Percentiles rank a stretch among this genome's conserved stretches.
phyloP scores from a whole-genome alignment of 177 flowering plant species.

The Vitis hybrid region DNA sequence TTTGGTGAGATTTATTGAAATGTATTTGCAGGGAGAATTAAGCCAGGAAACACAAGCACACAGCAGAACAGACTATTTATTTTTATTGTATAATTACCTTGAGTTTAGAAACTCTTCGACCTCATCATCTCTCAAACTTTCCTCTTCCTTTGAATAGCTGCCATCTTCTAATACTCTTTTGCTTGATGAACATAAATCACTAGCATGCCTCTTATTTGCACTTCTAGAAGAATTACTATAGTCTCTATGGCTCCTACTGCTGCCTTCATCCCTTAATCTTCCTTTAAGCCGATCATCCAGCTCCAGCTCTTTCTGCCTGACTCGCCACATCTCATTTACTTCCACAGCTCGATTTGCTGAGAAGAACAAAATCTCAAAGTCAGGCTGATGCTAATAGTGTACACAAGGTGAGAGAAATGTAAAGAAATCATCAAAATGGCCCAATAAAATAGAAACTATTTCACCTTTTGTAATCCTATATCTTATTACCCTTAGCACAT shows the following conservation, averaged over 20 bases:
- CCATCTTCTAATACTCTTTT: constrained; percentile 32
- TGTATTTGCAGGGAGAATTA: background rate
- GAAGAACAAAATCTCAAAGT: constrained; percentile 3
- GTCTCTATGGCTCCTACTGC: constrained; percentile 21
- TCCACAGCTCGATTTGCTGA: constrained; percentile 85
- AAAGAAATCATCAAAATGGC: background rate
- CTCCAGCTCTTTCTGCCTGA: constrained; percentile 73
- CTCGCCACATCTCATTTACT: constrained; percentile 90
- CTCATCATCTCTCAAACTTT: constrained; percentile 63
- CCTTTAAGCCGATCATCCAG: constrained; percentile 53
- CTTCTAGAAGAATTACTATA: constrained; percentile 19
- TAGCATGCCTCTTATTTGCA: constrained; percentile 21
- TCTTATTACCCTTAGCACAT: too few species aligned
- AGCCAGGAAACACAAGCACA: constrained; percentile 2
- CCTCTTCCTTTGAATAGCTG: constrained; percentile 24
- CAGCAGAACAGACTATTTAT: background rate
- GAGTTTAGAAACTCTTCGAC: constrained; percentile 75
- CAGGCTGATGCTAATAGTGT: background rate
- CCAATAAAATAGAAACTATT: too few species aligned
- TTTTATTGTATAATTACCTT: constrained; percentile 36
- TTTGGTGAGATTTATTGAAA: too few species aligned
- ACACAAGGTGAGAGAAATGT: background rate
- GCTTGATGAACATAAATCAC: constrained; percentile 34
- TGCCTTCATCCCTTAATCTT: constrained; percentile 31
- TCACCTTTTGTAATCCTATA: too few species aligned